phyloP scores from a whole-genome alignment of 805 yeast genomes.

The Monosporozyma aerobia region DNA sequence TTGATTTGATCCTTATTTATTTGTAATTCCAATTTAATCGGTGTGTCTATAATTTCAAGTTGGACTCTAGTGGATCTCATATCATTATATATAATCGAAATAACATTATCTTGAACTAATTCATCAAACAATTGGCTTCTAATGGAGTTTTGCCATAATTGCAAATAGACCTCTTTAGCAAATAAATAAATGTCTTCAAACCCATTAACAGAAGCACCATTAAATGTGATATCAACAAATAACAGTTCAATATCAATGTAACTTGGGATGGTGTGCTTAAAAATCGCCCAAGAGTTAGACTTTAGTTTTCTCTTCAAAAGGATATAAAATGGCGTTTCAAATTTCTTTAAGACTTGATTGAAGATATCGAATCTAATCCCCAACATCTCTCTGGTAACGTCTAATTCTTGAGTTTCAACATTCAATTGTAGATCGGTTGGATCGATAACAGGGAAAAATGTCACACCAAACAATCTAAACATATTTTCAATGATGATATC shows the following conservation, averaged over 20 bases:
- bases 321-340: conserved; percentile 32
- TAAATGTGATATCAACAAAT: conserved; percentile 10
- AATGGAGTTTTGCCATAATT: conserved; percentile 8
- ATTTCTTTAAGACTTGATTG: conserved; percentile 19
- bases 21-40: conserved; percentile 10
- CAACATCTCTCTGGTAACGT: conserved; percentile 18
- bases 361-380: conserved; percentile 36
- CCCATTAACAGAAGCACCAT: conserved; percentile 7
- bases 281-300: conserved; percentile 25
- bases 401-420: conserved; percentile 8
- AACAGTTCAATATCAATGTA: conserved; percentile 15
- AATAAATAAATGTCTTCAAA: conserved; percentile 19
- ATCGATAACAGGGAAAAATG: conserved; percentile 33
- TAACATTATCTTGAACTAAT: conserved; percentile 9
- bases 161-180: conserved; percentile 20
- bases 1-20: conserved; percentile 12
- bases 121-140: conserved; percentile 11
- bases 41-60: conserved; percentile 4
- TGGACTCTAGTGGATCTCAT: conserved; percentile 12
- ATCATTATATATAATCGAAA: conserved; percentile 16
- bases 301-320: conserved; percentile 26
- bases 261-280: conserved; percentile 33
- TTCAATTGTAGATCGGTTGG: conserved; percentile 23
- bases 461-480: conserved; percentile 33
- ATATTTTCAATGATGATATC: conserved; percentile 27